These are phyloP conservation scores for Nematodospora anomalae DNA, from an alignment of 1,139 yeast species.

Conservation along the genomic window DNA sequence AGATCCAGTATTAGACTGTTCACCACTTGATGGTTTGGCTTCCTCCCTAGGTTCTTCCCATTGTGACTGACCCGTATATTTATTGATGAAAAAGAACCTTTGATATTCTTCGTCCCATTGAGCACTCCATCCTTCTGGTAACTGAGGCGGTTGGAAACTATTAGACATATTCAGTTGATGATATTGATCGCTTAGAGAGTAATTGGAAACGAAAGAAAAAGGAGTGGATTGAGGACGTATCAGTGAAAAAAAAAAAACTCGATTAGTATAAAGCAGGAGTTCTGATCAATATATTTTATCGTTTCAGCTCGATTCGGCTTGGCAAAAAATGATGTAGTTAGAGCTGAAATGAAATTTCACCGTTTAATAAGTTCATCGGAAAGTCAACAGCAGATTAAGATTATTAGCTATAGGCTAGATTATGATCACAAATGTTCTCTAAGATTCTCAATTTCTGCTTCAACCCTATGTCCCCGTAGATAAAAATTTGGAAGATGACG, in stretches of 20 bases:
- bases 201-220: not conserved
- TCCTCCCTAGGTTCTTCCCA: conserved; percentile 19
- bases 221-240: too few species aligned
- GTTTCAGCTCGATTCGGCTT: not conserved
- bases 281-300: not conserved
- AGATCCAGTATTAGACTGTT: conserved; percentile 2
- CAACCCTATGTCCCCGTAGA: too few species aligned
- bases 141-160: conserved; percentile 13
- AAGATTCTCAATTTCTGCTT: too few species aligned
- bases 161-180: conserved; percentile 9
- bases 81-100: conserved; percentile 24
- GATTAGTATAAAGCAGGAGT: not conserved
- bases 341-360: too few species aligned
- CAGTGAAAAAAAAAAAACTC: too few species aligned
- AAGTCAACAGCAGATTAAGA: too few species aligned
- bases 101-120: conserved; percentile 30
- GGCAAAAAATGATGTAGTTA: too few species aligned
- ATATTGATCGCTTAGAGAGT: too few species aligned
- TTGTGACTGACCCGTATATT: conserved; percentile 24
- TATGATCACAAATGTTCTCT: too few species aligned
- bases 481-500: too few species aligned
- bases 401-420: too few species aligned
- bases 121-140: conserved; percentile 32
- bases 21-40: conserved; percentile 1
- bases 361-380: too few species aligned